Evolutionary conservation across 495 filamentous ascomycete genomes (phyloP).

Genomic region (Hypoxylon intermedium): DNA sequence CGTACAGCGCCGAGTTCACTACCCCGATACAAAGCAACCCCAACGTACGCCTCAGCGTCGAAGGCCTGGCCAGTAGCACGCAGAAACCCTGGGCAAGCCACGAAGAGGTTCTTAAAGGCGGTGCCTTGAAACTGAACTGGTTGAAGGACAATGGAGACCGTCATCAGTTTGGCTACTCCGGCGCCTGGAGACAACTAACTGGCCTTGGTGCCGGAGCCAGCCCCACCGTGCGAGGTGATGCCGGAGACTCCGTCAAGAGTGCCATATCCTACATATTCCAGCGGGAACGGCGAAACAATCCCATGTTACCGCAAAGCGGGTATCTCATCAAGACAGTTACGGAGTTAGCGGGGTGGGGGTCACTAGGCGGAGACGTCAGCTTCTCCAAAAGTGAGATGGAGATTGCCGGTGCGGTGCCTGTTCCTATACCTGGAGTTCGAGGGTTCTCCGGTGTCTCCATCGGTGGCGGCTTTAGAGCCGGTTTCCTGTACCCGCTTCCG

Average conservation of each 20-base stretch:
- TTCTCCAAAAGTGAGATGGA: constrained; percentile 91
- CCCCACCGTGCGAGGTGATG: constrained; percentile 78
- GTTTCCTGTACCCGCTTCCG: constrained; percentile 65
- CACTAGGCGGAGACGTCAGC: constrained; percentile 83
- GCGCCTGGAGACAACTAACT: constrained; percentile 87
- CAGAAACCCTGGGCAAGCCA: constrained; percentile 91
- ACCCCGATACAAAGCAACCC: constrained; percentile 82
- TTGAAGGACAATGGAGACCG: constrained; percentile 63
- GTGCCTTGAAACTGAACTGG: constrained; percentile 77
- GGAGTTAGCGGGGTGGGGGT: constrained; percentile 87
- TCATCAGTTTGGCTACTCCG: constrained; percentile 80
- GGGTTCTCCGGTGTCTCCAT: constrained; percentile 73
- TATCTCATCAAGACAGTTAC: constrained; percentile 76
- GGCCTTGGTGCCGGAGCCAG: constrained; percentile 75
- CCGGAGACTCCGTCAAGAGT: constrained; percentile 90
- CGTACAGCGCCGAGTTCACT: constrained; percentile 84
- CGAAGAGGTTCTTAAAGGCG: constrained; percentile 87
- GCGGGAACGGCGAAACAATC: constrained; percentile 77
- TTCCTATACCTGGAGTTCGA: constrained; percentile 70
- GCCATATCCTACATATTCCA: constrained; percentile 82
- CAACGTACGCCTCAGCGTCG: constrained; percentile 74
- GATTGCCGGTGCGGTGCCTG: constrained; percentile 72
- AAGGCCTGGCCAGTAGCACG: constrained; percentile 78
- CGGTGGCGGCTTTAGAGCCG: constrained; percentile 58
- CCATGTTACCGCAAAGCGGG: constrained; percentile 80